Evolutionary conservation across 768 basidiomycete species (phyloP).

Genomic region (Holtermannia corniformis): DNA sequence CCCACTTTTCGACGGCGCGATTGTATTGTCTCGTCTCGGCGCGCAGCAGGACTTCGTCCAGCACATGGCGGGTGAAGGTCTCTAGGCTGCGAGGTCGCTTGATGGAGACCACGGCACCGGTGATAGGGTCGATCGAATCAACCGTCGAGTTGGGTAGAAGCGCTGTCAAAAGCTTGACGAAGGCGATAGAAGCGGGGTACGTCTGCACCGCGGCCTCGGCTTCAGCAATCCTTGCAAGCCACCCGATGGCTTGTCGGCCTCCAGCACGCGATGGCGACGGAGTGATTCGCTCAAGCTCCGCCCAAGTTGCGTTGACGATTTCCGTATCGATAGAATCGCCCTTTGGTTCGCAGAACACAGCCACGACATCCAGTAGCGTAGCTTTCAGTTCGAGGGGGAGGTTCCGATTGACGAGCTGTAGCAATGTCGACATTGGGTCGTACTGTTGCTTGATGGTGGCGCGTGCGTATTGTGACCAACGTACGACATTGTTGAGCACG

Average conservation of each 20-base stretch:
- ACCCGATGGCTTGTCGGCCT: constrained; percentile 16
- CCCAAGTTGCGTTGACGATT: constrained; percentile 18
- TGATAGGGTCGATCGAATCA: constrained; percentile 44
- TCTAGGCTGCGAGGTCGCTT: constrained; percentile 46
- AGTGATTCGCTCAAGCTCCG: constrained; percentile 27
- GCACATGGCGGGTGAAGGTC: constrained; percentile 56
- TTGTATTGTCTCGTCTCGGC: constrained; percentile 66
- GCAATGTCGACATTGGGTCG: constrained; percentile 22
- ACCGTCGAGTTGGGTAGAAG: constrained; percentile 79
- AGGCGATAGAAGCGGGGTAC: constrained; percentile 84
- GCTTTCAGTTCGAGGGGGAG: constrained; percentile 25
- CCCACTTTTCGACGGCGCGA: constrained; percentile 69
- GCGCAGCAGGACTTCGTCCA: constrained; percentile 79
- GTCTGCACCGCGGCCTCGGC: constrained; percentile 66
- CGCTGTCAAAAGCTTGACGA: constrained; percentile 69
- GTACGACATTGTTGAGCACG: constrained; percentile 12
- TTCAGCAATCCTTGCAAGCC: constrained; percentile 71
- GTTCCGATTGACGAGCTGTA: constrained; percentile 33
- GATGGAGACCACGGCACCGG: too few species aligned
- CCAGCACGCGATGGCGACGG: too few species aligned
- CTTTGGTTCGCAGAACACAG: constrained; percentile 25
- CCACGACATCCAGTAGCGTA: constrained; percentile 20
- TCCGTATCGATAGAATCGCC: constrained; percentile 25
- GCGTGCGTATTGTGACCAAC: constrained; percentile 11
- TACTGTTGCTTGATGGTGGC: neutral